Conservation (phyloP, 176 grass and related monocot genomes). For the Oropetium thomaeum region DNA sequence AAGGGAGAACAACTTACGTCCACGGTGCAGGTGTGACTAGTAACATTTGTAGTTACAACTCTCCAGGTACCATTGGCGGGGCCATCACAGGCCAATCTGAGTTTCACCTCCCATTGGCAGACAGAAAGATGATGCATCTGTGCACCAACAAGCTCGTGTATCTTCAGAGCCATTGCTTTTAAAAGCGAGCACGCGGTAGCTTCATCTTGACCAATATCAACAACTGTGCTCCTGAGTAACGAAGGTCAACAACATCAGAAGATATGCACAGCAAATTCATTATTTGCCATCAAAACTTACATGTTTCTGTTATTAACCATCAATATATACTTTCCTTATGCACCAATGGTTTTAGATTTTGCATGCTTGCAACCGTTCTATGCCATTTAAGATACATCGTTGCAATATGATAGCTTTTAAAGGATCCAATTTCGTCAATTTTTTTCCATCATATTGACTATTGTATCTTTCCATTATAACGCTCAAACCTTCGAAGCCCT, state of each 20-base stretch:
- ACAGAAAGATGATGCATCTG: conserved; percentile 94
- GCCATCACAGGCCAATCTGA: conserved; percentile 67
- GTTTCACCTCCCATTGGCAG: conserved; percentile 96
- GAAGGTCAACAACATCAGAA: background rate
- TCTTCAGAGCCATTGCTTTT: conserved; percentile 88
- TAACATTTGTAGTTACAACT: conserved; percentile 86
- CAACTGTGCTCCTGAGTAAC: conserved; percentile 56
- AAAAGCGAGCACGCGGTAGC: conserved; percentile 61
- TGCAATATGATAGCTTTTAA: too few relatives aligned
- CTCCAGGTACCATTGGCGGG: conserved; percentile 82
- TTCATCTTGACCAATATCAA: conserved; percentile 72
- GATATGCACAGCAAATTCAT: too few relatives aligned
- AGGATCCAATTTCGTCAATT: too few relatives aligned
- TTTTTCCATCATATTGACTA: too few relatives aligned
- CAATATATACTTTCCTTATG: too few relatives aligned
- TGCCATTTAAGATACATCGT: too few relatives aligned
- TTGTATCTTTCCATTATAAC: too few relatives aligned
- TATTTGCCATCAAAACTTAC: too few relatives aligned
- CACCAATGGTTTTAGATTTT: too few relatives aligned
- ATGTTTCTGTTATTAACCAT: too few relatives aligned
- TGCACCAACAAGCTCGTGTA: conserved; percentile 86
- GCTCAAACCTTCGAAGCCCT: too few relatives aligned
- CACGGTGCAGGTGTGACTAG: conserved; percentile 84
- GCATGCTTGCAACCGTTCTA: too few relatives aligned
- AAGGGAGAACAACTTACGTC: conserved; percentile 61